A percentile compares a stretch with the other conserved stretches of the same genome.
Evolutionary conservation across 2,329 filamentous ascomycete species (phyloP).

Genomic region (Cadophora sp.): DNA sequence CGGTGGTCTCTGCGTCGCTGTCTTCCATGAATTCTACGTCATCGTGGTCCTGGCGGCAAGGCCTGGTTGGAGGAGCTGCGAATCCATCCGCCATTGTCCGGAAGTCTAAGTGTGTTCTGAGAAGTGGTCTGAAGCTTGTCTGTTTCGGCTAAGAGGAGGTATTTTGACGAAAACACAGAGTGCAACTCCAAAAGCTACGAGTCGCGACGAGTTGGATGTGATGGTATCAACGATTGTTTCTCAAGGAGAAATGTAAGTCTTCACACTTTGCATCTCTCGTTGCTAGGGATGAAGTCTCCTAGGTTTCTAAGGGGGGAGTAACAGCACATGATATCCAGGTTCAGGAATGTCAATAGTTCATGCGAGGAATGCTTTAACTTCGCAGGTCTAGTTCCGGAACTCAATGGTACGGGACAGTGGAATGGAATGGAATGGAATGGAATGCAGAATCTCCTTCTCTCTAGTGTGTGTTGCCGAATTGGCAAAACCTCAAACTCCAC

Average conservation of each 20-base stretch:
- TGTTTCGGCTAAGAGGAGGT: neutral
- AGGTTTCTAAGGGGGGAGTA: neutral
- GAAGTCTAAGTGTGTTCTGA: no score
- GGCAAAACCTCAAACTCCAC: neutral
- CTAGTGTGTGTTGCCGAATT: neutral
- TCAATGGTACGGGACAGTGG: neutral
- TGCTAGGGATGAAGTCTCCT: neutral
- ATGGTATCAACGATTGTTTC: neutral
- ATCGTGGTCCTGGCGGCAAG: no score
- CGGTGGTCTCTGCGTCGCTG: neutral
- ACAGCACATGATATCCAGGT: neutral
- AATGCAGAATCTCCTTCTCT: neutral
- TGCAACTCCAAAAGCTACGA: neutral
- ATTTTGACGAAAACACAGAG: neutral
- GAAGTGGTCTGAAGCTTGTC: neutral
- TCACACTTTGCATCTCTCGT: neutral
- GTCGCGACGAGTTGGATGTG: neutral
- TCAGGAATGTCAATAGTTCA: conserved; percentile 4
- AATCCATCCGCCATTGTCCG: neutral
- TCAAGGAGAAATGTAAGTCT: neutral
- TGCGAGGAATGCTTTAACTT: neutral
- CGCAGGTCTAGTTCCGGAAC: neutral
- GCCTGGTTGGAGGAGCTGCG: no score
- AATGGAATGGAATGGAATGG: neutral
- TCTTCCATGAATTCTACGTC: neutral